These are phyloP conservation scores for Scedosporium dehoogii DNA, from an alignment of 2,329 filamentous ascomycete species.

Conservation along the genomic window DNA sequence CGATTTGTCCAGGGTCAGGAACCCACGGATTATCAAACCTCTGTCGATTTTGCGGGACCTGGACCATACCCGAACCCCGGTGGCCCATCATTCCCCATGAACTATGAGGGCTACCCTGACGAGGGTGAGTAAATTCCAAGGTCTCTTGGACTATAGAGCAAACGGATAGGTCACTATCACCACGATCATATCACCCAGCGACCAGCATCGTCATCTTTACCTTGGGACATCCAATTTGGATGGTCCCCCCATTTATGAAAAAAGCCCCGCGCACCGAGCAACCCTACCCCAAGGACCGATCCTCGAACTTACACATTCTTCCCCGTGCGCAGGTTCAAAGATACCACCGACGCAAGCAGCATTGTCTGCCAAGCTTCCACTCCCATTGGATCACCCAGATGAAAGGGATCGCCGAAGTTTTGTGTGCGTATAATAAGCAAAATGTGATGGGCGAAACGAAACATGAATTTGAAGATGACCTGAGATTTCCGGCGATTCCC, in stretches of 20 bases:
- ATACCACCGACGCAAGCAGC: not conserved
- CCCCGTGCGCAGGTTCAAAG: not conserved
- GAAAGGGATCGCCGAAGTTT: not conserved
- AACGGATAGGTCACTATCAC: not conserved
- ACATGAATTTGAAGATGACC: not conserved
- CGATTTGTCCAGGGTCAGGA: constrained; percentile 28
- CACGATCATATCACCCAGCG: not conserved
- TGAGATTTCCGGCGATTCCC: not conserved
- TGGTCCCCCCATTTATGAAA: not conserved
- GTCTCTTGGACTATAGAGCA: not conserved
- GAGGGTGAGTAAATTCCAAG: constrained; percentile 4
- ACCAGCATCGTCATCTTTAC: not conserved
- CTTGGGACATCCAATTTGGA: not conserved
- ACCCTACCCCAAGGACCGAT: not conserved
- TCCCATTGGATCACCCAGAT: not conserved
- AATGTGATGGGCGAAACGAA: not conserved
- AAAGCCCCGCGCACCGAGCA: not conserved
- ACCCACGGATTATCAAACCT: not conserved
- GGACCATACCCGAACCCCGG: not conserved
- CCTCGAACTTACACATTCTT: not conserved
- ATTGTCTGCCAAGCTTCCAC: not conserved
- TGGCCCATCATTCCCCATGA: not conserved
- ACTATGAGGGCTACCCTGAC: not conserved
- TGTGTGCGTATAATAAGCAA: not conserved
- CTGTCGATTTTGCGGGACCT: not conserved